Base-by-base conservation (phyloP, 2,329 filamentous ascomycete genomes). In the Epichloe gansuensis region DNA sequence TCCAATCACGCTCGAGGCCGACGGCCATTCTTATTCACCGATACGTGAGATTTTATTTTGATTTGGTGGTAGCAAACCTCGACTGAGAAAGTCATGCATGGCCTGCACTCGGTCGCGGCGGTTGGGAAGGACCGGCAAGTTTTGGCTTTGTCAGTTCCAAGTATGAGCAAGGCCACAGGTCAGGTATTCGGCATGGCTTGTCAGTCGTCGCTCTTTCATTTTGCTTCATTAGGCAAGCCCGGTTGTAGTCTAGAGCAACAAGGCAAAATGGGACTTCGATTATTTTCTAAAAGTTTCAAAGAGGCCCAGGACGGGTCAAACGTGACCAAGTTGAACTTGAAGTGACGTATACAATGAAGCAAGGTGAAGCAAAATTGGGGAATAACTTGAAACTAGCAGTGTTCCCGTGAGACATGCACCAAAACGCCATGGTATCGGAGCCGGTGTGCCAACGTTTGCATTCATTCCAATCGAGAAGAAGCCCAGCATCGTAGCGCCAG, bases 221-320 rank as follows among this genome's bases (percentile, higher is more conserved):
- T 59, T 57, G 46, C 41, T 60, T 56, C 58, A 52, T 61, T 56
- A 58, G 63, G 59, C 65, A 65, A 62, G 60, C 59, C 57, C 56
- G 60, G 63, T 62, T 65, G 62, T 69, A 68, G 66, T 64, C 59
- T 62, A 62, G 62, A 59, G 54, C 60, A 52, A 64, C 58, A 54
- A 28, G 50, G 46, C 34, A 28, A 52, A 55, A 55, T 53, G 44
- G 42, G 53, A 54, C 23, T 50, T 39, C 35, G 46, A 21, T 47
- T 28, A 12, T 39, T 39, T 15, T 37, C 31, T 9, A 46, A 38
- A 38, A 13, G 15, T 17, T 47, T 17, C 5, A 21, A 5, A 15
- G 23, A 23, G 45, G 13, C 17, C 5, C 45, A 15, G n/a, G 12
- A 23, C n/a, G 9, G 5, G 34, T 12, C 45, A 37, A 47, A 35